Percentiles rank a stretch among this genome's conserved stretches.
phyloP scores from a whole-genome alignment of 2,329 filamentous ascomycete genomes.

The Atkinsonella hypoxylon region DNA sequence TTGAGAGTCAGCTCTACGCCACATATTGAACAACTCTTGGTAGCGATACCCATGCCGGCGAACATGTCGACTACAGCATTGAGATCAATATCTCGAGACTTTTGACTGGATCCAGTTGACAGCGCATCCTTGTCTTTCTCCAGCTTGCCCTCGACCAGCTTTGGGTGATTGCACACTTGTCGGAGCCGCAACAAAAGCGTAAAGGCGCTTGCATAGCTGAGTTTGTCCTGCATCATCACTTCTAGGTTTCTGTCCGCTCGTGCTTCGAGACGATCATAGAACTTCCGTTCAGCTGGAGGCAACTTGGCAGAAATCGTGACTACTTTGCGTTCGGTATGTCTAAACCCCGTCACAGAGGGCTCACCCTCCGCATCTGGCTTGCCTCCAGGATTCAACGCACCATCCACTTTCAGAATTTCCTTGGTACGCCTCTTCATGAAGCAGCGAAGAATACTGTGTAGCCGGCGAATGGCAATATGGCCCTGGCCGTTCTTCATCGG shows the following conservation, averaged over 20 bases:
- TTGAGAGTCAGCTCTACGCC: conserved; percentile 52
- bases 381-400: conserved; percentile 65
- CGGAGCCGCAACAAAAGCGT: conserved; percentile 81
- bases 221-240: conserved; percentile 71
- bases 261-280: conserved; percentile 74
- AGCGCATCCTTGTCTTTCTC: conserved; percentile 81
- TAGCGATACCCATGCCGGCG: conserved; percentile 66
- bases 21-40: conserved; percentile 75
- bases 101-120: conserved; percentile 46
- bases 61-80: conserved; percentile 81
- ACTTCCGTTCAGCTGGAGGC: conserved; percentile 65
- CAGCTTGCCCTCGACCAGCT: conserved; percentile 74
- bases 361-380: conserved; percentile 43
- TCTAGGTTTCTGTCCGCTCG: conserved; percentile 80
- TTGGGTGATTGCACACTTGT: conserved; percentile 90
- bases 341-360: conserved; percentile 56
- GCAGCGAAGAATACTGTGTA: conserved; percentile 75
- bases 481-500: conserved; percentile 87
- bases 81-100: conserved; percentile 49
- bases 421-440: conserved; percentile 99
- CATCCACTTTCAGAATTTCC: conserved; percentile 83
- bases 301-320: conserved; percentile 70
- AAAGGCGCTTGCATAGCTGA: conserved; percentile 89
- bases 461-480: conserved; percentile 72
- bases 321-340: conserved; percentile 84